Percentiles rank a stretch among this genome's conserved stretches.
phyloP scores from a whole-genome alignment of 176 grass and related monocot species.

The Eragrostis curvula region DNA sequence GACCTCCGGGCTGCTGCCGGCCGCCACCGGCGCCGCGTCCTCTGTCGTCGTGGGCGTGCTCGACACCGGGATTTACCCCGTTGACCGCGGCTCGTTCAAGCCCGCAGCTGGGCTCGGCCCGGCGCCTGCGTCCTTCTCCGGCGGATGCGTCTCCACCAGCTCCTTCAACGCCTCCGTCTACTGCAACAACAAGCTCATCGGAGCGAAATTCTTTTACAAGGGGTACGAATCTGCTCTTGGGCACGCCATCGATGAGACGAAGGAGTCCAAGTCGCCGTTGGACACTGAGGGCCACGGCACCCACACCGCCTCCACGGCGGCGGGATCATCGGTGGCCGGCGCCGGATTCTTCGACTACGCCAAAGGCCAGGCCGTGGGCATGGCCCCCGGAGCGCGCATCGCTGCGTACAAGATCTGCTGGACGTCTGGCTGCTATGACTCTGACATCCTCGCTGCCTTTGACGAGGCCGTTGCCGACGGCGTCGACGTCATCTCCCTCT shows the following conservation, averaged over 20 bases:
- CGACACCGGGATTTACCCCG: slow-evolving; percentile 71
- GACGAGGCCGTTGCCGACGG: slow-evolving; percentile 76
- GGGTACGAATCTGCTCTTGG: slow-evolving; percentile 71
- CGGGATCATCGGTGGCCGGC: slow-evolving; percentile 41
- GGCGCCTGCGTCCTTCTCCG: slow-evolving; percentile 42
- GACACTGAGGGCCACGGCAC: slow-evolving; percentile 90
- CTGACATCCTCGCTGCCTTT: slow-evolving; percentile 83
- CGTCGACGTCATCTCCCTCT: slow-evolving; percentile 85
- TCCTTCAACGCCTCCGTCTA: slow-evolving; percentile 67
- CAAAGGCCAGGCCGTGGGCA: slow-evolving; percentile 62
- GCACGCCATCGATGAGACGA: slow-evolving; percentile 60
- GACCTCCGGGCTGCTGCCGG: slow-evolving; percentile 58
- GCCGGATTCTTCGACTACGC: slow-evolving; percentile 67
- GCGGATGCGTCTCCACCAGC: slow-evolving; percentile 42
- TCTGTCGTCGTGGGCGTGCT: slow-evolving; percentile 63
- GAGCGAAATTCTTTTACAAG: slow-evolving; percentile 79
- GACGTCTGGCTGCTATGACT: slow-evolving; percentile 73
- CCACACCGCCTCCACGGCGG: slow-evolving; percentile 82
- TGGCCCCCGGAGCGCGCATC: slow-evolving; percentile 66
- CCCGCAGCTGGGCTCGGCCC: slow-evolving; percentile 11
- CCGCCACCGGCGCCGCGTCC: slow-evolving; percentile 38
- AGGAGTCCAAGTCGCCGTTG: slow-evolving; percentile 81
- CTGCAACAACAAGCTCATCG: slow-evolving; percentile 83
- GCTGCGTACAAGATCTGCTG: slow-evolving; percentile 97
- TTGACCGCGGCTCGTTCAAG: slow-evolving; percentile 43